Evolutionary conservation across 2,329 filamentous ascomycete genomes (phyloP).

Genomic region (Ceratocystiopsis sp.): DNA sequence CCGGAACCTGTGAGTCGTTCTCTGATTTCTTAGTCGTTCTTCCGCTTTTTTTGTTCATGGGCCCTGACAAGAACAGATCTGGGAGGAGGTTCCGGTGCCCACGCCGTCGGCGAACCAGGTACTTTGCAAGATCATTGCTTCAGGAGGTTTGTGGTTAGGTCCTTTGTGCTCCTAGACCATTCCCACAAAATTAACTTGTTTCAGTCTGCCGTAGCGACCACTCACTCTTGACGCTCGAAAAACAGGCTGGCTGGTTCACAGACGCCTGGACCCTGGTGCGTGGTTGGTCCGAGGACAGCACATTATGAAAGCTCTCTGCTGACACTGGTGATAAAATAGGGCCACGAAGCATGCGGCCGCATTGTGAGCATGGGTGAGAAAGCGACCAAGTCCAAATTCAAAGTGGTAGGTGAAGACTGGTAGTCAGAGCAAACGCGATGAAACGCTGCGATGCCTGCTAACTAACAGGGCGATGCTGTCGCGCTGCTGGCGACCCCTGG

Average conservation of each 20-base stretch:
- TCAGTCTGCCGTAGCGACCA: constrained; percentile 2
- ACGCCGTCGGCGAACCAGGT: constrained; percentile 22
- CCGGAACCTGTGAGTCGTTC: not conserved
- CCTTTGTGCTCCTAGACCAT: not conserved
- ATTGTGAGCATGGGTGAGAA: not conserved
- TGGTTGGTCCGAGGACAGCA: too few relatives aligned
- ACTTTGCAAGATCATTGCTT: constrained; percentile 14
- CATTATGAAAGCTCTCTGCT: not conserved
- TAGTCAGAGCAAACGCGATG: not conserved
- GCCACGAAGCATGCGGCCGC: constrained; percentile 1
- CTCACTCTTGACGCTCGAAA: constrained; percentile 1
- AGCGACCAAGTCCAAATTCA: not conserved
- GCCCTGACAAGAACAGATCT: not conserved
- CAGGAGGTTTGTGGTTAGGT: not conserved
- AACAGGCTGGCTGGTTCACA: constrained; percentile 1
- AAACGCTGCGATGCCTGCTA: not conserved
- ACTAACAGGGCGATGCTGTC: not conserved
- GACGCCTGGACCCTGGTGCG: constrained; percentile 1
- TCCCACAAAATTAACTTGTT: not conserved
- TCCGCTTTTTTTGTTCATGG: not conserved
- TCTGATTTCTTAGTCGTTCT: not conserved
- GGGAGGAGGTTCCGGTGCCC: constrained; percentile 24
- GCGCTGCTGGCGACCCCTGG: constrained; percentile 1
- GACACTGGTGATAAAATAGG: not conserved
- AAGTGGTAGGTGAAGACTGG: not conserved